phyloP scores from a whole-genome alignment of 768 basidiomycete genomes.

The Leccinellum luteum region DNA sequence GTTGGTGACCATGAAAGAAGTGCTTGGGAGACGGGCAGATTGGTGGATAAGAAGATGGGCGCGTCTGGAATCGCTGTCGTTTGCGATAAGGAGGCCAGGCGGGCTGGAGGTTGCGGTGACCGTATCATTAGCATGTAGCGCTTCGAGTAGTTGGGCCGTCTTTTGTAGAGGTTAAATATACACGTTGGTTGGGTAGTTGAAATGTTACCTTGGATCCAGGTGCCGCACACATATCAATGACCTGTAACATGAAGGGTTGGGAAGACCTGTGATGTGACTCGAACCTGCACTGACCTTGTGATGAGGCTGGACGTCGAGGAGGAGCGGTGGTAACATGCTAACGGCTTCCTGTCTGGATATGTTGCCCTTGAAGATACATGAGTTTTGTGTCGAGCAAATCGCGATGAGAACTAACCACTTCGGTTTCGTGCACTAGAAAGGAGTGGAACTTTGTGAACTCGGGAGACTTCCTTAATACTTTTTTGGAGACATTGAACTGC shows the following conservation, averaged over 20 bases:
- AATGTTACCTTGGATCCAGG: constrained; percentile 85
- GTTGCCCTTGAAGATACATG: constrained; percentile 66
- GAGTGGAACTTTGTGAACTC: constrained; percentile 95
- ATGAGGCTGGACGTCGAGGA: constrained; percentile 92
- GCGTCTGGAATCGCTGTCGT: constrained; percentile 92
- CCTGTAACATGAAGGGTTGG: constrained; percentile 36
- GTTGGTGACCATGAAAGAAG: constrained; percentile 93
- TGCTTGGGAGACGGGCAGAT: constrained; percentile 88
- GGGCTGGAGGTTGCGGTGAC: constrained; percentile 65
- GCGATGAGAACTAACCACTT: constrained; percentile 64
- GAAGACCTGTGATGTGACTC: not conserved
- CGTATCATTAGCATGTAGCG: constrained; percentile 79
- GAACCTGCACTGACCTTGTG: constrained; percentile 55
- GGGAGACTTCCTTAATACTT: constrained; percentile 77
- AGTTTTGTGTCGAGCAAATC: not conserved
- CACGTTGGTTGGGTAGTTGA: not conserved
- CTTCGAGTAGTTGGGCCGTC: constrained; percentile 96
- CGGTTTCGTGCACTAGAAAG: constrained; percentile 96
- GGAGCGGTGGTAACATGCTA: constrained; percentile 97
- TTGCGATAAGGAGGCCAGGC: constrained; percentile 86
- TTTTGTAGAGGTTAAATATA: constrained; percentile 27
- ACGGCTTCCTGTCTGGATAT: constrained; percentile 96
- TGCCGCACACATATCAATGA: constrained; percentile 98
- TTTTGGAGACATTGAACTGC: constrained; percentile 93
- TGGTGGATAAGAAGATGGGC: constrained; percentile 98